These are phyloP conservation scores for Forsythia viridissima DNA, from an alignment of 257 asterid species.

Conservation along the genomic window DNA sequence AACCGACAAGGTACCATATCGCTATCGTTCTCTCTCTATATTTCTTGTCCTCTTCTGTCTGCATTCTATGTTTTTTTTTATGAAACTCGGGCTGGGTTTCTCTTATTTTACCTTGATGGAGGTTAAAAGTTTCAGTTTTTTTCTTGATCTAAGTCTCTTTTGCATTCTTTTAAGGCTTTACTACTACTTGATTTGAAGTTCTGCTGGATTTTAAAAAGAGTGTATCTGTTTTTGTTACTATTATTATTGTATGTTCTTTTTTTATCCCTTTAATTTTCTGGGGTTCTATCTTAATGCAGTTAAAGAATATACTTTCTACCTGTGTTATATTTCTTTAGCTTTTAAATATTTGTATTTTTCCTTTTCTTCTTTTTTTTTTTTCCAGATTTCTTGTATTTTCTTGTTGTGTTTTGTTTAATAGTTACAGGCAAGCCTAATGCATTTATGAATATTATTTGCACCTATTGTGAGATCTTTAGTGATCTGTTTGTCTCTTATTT, in stretches of 20 bases:
- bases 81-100: slow-evolving; percentile 22
- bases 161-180: neutral
- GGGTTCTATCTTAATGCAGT: neutral
- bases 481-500: neutral
- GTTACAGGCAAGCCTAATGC: slow-evolving; percentile 11
- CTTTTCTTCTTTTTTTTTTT: neutral
- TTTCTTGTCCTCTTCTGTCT: neutral
- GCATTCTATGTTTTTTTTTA: neutral
- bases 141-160: slow-evolving; percentile 36
- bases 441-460: neutral
- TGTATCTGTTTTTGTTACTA: neutral
- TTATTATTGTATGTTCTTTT: neutral
- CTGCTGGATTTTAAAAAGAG: slow-evolving; percentile 16
- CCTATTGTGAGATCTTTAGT: neutral
- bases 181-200: slow-evolving; percentile 21
- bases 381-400: neutral
- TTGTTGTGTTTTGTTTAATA: neutral
- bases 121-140: slow-evolving; percentile 27
- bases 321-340: neutral
- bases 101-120: slow-evolving; percentile 35
- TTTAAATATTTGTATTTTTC: neutral
- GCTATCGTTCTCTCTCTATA: neutral
- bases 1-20: slow-evolving; percentile 53
- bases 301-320: neutral
- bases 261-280: neutral